These are phyloP conservation scores for Gillenia trifoliata DNA, from an alignment of 306 rosid species.

Conservation along the genomic window DNA sequence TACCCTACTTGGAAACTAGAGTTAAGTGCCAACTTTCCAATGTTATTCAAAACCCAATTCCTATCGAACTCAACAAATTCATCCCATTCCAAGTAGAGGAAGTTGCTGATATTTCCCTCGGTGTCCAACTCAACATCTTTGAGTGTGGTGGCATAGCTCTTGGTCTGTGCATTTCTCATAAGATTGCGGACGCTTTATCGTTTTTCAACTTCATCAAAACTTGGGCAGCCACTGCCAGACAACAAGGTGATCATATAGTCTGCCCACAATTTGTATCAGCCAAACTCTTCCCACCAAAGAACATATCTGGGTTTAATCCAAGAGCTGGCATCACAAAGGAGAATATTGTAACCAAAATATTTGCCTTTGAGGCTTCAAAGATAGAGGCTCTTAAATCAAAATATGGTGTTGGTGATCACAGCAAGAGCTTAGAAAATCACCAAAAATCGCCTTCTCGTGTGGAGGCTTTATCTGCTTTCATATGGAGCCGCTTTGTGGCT, in stretches of 20 bases:
- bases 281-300: conserved; percentile 49
- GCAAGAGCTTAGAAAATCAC: background rate
- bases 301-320: conserved; percentile 28
- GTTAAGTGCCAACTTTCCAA: conserved; percentile 34
- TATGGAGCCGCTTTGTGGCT: conserved; percentile 50
- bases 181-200: conserved; percentile 47
- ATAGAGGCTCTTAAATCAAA: conserved; percentile 36
- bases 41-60: conserved; percentile 28
- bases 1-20: conserved; percentile 35
- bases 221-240: conserved; percentile 41
- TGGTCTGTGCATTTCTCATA: conserved; percentile 49
- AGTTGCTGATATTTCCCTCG: conserved; percentile 29
- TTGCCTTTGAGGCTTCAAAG: conserved; percentile 32
- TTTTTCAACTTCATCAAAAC: conserved; percentile 29
- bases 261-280: conserved; percentile 40
- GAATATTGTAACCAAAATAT: conserved; percentile 39
- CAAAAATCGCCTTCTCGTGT: conserved; percentile 42
- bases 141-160: conserved; percentile 53
- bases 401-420: conserved; percentile 1
- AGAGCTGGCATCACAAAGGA: conserved; percentile 24
- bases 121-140: conserved; percentile 50
- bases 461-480: conserved; percentile 51
- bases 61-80: conserved; percentile 35
- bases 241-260: conserved; percentile 4
- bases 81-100: conserved; percentile 41